Evolutionary conservation across 108 stramenopile species (phyloP).

Genomic region (Stephanodiscus minutulus): DNA sequence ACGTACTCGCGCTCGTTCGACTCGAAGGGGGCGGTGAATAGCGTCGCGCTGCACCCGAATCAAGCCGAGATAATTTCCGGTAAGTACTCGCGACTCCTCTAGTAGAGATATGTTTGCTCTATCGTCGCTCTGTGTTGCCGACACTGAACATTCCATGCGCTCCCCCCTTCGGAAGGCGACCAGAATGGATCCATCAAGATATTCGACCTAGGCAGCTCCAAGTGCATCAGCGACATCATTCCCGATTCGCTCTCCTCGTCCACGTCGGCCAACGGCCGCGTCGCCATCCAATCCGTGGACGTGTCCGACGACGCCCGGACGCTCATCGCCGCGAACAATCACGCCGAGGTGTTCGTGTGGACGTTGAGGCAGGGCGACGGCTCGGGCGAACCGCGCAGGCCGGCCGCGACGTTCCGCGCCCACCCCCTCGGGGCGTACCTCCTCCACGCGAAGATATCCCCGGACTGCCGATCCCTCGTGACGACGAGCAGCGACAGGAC

Average conservation of each 20-base stretch:
- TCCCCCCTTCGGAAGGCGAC: slow-evolving; percentile 51
- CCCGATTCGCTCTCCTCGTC: slow-evolving; percentile 64
- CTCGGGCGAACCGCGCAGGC: slow-evolving; percentile 31
- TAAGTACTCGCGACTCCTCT: slow-evolving; percentile 9
- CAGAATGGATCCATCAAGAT: slow-evolving; percentile 87
- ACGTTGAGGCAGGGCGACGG: slow-evolving; percentile 18
- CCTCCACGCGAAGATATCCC: slow-evolving; percentile 79
- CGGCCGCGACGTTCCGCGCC: slow-evolving; percentile 76
- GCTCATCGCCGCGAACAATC: slow-evolving; percentile 83
- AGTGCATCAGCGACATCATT: slow-evolving; percentile 69
- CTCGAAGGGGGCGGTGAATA: slow-evolving; percentile 85
- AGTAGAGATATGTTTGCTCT: not conserved
- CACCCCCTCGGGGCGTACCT: slow-evolving; percentile 78
- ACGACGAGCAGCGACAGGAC: slow-evolving; percentile 93
- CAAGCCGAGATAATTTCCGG: slow-evolving; percentile 93
- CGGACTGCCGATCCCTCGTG: slow-evolving; percentile 85
- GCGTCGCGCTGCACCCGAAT: slow-evolving; percentile 91
- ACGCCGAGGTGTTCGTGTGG: slow-evolving; percentile 90
- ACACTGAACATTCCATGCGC: not conserved
- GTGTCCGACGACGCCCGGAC: slow-evolving; percentile 78
- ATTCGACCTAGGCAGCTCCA: slow-evolving; percentile 79
- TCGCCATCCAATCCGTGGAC: slow-evolving; percentile 85
- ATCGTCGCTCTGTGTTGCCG: not conserved
- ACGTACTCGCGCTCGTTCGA: slow-evolving; percentile 91
- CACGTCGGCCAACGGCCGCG: slow-evolving; percentile 57